Evolutionary conservation across 1,139 yeast genomes (phyloP).

Genomic region (Insectozyma bohioensis): DNA sequence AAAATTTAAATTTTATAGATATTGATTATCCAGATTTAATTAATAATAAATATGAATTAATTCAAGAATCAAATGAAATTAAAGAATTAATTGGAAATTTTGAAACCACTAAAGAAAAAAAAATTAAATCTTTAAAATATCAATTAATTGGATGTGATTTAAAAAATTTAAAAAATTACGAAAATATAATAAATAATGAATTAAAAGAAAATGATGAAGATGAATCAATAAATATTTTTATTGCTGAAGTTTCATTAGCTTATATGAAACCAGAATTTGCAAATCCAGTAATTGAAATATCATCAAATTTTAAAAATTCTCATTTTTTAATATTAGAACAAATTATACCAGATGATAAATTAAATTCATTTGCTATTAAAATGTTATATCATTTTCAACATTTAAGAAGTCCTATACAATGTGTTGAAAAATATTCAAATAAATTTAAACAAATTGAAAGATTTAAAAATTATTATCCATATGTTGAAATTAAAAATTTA

Average conservation of each 20-base stretch:
- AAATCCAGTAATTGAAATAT: slow-evolving; percentile 57
- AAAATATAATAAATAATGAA: slow-evolving; percentile 20
- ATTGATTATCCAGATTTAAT: slow-evolving; percentile 76
- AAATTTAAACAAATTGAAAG: slow-evolving; percentile 49
- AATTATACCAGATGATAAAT: slow-evolving; percentile 59
- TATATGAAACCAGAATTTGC: slow-evolving; percentile 73
- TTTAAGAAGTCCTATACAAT: slow-evolving; percentile 67
- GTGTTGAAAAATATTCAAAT: slow-evolving; percentile 61
- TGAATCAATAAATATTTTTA: slow-evolving; percentile 56
- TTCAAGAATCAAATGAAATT: slow-evolving; percentile 49
- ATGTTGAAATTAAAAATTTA: slow-evolving; percentile 56
- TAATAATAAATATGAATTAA: slow-evolving; percentile 51
- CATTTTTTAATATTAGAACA: slow-evolving; percentile 75
- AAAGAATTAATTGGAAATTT: slow-evolving; percentile 42
- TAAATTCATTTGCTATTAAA: slow-evolving; percentile 69
- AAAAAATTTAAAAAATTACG: slow-evolving; percentile 47
- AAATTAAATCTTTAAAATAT: slow-evolving; percentile 48
- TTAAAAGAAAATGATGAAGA: slow-evolving; percentile 15
- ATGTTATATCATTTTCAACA: slow-evolving; percentile 74
- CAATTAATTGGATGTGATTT: slow-evolving; percentile 72
- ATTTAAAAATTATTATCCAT: slow-evolving; percentile 44
- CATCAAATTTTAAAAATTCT: slow-evolving; percentile 48
- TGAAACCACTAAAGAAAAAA: slow-evolving; percentile 23
- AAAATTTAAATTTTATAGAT: slow-evolving; percentile 51
- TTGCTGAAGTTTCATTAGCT: slow-evolving; percentile 83